A percentile compares a stretch with the other conserved stretches of the same genome.
These are phyloP conservation scores for Prunus armeniaca DNA, from an alignment of 306 rosid species.

Conservation along the genomic window DNA sequence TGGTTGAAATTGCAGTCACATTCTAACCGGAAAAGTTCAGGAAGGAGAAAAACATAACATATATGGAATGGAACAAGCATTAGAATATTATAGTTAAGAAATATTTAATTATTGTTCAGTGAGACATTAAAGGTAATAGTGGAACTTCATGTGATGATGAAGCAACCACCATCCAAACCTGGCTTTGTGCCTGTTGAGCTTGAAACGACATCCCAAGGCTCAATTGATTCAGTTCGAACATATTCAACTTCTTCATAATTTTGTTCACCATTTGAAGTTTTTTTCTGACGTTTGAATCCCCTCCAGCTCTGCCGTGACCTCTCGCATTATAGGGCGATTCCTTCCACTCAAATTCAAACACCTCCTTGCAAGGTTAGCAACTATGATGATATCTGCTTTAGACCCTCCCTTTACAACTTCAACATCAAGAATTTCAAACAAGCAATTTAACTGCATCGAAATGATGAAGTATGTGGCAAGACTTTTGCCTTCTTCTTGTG, in stretches of 20 bases:
- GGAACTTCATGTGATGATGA: background rate
- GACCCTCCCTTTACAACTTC: slow-evolving; percentile 23
- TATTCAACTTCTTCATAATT: too few relatives aligned
- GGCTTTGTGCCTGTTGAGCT: background rate
- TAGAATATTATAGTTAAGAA: background rate
- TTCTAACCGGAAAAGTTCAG: too few relatives aligned
- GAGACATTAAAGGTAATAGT: background rate
- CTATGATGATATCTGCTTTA: slow-evolving; percentile 28
- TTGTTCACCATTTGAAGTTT: background rate
- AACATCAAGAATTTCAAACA: slow-evolving; percentile 34
- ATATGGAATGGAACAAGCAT: background rate
- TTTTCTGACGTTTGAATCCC: background rate
- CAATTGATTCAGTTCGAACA: background rate
- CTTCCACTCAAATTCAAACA: slow-evolving; percentile 46
- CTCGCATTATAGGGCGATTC: slow-evolving; percentile 10
- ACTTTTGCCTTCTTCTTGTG: slow-evolving; percentile 16
- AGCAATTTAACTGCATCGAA: slow-evolving; percentile 11
- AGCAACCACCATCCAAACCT: background rate
- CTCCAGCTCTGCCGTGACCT: slow-evolving; percentile 30
- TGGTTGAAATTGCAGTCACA: too few relatives aligned
- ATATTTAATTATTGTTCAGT: background rate
- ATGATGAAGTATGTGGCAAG: slow-evolving; percentile 35
- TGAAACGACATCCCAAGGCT: slow-evolving; percentile 13
- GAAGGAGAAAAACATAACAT: background rate
- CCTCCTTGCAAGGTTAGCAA: slow-evolving; percentile 40